phyloP scores from a whole-genome alignment of 495 filamentous ascomycete species.

The Trichoderma asperelloides region DNA sequence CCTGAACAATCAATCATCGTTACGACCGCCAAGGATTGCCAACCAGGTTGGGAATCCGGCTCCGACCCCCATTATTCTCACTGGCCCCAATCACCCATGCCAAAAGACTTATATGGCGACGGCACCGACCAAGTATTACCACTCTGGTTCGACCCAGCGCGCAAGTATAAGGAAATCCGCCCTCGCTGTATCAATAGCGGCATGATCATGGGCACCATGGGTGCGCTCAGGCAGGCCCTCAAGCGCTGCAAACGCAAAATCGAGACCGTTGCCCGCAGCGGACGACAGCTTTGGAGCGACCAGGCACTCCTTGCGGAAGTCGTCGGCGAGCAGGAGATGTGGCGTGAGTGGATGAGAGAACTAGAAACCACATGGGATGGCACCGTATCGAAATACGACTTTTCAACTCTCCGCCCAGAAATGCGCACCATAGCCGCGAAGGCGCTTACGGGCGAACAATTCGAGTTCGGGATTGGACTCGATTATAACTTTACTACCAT shows the following conservation, averaged over 20 bases:
- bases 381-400: not conserved
- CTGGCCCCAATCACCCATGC: conserved; percentile 9
- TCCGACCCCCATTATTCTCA: conserved; percentile 7
- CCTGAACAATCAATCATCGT: conserved; percentile 10
- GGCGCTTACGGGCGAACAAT: not conserved
- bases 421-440: not conserved
- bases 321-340: conserved; percentile 6
- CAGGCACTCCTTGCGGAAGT: conserved; percentile 8
- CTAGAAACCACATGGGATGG: conserved; percentile 3
- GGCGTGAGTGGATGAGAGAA: conserved; percentile 5
- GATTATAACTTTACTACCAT: conserved; percentile 10
- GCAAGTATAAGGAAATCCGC: not conserved
- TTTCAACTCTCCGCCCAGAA: not conserved
- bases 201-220: conserved; percentile 12
- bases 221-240: not conserved
- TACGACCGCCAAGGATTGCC: conserved; percentile 9
- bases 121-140: not conserved
- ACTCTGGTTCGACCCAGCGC: not conserved
- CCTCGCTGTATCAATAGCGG: conserved; percentile 11
- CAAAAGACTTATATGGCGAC: not conserved
- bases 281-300: conserved; percentile 9
- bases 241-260: conserved; percentile 2
- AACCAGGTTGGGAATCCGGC: conserved; percentile 5
- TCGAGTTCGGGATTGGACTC: conserved; percentile 9
- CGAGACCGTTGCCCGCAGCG: conserved; percentile 1